Conservation (phyloP, 352 stramenopile species). For the Pythium periplocum region DNA sequence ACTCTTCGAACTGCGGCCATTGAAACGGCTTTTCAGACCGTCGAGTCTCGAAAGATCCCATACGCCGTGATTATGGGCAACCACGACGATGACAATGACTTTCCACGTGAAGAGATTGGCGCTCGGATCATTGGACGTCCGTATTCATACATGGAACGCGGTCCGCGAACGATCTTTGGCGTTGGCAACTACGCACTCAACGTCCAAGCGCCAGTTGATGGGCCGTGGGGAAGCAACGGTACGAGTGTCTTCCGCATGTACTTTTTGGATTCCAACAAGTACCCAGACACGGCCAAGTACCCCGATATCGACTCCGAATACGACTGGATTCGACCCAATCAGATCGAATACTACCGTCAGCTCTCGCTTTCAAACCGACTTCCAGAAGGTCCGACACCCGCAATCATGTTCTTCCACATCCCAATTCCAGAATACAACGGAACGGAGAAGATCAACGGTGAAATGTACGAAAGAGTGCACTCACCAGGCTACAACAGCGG, state of each 20-base stretch:
- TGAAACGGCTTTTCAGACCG: conserved; percentile 26
- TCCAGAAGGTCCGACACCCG: conserved; percentile 20
- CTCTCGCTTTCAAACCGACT: conserved; percentile 17
- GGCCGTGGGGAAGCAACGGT: conserved; percentile 21
- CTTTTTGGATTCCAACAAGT: conserved; percentile 44
- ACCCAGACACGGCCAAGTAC: conserved; percentile 24
- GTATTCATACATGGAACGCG: conserved; percentile 38
- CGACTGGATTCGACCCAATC: conserved; percentile 47
- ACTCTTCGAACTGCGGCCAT: conserved; percentile 27
- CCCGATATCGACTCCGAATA: conserved; percentile 31
- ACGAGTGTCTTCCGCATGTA: conserved; percentile 52
- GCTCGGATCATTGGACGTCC: conserved; percentile 27
- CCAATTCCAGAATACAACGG: conserved; percentile 38
- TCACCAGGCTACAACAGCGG: conserved; percentile 33
- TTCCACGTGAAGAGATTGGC: conserved; percentile 37
- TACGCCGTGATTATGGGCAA: conserved; percentile 61
- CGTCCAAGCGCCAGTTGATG: conserved; percentile 27
- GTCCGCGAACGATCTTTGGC: conserved; percentile 28
- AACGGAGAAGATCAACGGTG: conserved; percentile 17
- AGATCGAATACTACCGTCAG: conserved; percentile 39
- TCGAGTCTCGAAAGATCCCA: conserved; percentile 36
- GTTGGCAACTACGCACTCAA: conserved; percentile 55
- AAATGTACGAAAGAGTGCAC: conserved; percentile 34
- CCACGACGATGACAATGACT: conserved; percentile 47
- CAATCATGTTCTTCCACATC: conserved; percentile 71